phyloP scores from a whole-genome alignment of 2,329 filamentous ascomycete species.

The Penicillium oxalicum region DNA sequence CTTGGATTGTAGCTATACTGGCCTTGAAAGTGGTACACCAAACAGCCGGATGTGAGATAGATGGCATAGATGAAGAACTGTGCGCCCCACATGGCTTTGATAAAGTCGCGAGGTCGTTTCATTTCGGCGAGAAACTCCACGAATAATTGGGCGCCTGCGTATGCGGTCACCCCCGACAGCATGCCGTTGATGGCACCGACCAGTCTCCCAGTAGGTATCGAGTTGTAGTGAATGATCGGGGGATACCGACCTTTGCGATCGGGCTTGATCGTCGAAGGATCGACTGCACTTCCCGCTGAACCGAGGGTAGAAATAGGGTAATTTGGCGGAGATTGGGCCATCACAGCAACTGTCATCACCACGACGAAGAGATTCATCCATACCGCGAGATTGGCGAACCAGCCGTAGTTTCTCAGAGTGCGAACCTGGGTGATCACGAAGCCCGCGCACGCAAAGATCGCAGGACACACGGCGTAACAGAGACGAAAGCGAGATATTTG shows the following conservation, averaged over 20 bases:
- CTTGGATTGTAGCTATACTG: conserved; percentile 37
- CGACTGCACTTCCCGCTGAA: conserved; percentile 23
- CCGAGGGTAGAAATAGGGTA: conserved; percentile 31
- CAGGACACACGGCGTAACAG: conserved; percentile 50
- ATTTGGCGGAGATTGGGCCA: conserved; percentile 47
- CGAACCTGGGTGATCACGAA: conserved; percentile 53
- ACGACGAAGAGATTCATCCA: conserved; percentile 53
- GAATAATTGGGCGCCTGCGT: conserved; percentile 56
- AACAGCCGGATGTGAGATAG: conserved; percentile 46
- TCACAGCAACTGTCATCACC: conserved; percentile 52
- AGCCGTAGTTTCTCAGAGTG: conserved; percentile 50
- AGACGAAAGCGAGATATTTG: conserved; percentile 47
- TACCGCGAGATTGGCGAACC: conserved; percentile 51
- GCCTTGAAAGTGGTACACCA: conserved; percentile 45
- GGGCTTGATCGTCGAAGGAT: conserved; percentile 20
- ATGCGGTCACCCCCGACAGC: conserved; percentile 52
- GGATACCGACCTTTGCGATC: conserved; percentile 27
- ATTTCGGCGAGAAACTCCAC: conserved; percentile 53
- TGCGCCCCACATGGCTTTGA: conserved; percentile 43
- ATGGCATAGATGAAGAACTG: conserved; percentile 45
- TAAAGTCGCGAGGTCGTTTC: conserved; percentile 45
- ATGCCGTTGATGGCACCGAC: conserved; percentile 47
- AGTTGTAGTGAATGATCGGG: conserved; percentile 36
- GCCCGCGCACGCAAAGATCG: conserved; percentile 48
- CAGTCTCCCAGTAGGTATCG: conserved; percentile 38